Percentiles rank a stretch among this genome's conserved stretches.
phyloP scores from a whole-genome alignment of 2,329 filamentous ascomycete species.

The Aspergillus tamarii region DNA sequence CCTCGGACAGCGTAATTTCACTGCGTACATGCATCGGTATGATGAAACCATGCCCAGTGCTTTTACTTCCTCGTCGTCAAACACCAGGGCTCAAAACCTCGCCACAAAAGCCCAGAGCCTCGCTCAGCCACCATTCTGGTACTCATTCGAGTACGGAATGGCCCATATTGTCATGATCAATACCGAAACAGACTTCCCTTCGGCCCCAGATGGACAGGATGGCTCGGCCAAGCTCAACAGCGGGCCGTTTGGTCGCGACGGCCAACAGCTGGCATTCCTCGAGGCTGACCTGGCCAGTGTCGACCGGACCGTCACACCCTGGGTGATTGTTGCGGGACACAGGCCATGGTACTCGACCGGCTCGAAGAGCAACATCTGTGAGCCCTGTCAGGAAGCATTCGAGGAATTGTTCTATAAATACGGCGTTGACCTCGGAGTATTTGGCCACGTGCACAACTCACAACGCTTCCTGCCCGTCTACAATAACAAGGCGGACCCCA shows the following conservation, averaged over 20 bases:
- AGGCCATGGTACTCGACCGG: slow-evolving; percentile 54
- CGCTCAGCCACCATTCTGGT: slow-evolving; percentile 61
- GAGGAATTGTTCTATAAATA: slow-evolving; percentile 59
- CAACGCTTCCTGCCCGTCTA: slow-evolving; percentile 52
- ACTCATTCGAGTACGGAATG: slow-evolving; percentile 64
- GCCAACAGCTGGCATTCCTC: slow-evolving; percentile 60
- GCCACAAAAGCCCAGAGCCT: slow-evolving; percentile 52
- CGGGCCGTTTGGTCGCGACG: slow-evolving; percentile 54
- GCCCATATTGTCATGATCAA: slow-evolving; percentile 59
- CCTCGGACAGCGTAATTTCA: slow-evolving; percentile 62
- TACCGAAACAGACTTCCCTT: slow-evolving; percentile 60
- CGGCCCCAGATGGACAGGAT: slow-evolving; percentile 51
- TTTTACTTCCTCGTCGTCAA: slow-evolving; percentile 54
- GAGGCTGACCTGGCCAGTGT: slow-evolving; percentile 60
- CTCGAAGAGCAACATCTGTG: slow-evolving; percentile 40
- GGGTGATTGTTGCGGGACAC: slow-evolving; percentile 52
- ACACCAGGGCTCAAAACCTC: slow-evolving; percentile 44
- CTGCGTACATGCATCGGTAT: slow-evolving; percentile 61
- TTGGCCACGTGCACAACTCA: slow-evolving; percentile 63
- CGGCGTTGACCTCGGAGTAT: slow-evolving; percentile 60
- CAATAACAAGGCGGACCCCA: slow-evolving; percentile 44
- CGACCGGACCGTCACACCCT: slow-evolving; percentile 59
- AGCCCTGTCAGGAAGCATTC: slow-evolving; percentile 55
- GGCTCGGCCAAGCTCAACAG: slow-evolving; percentile 48
- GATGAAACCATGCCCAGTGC: slow-evolving; percentile 55